Percentiles rank a stretch among this genome's conserved stretches.
phyloP scores from a whole-genome alignment of 805 yeast genomes.

The Saccharomycopsis oosterbeekiorum region DNA sequence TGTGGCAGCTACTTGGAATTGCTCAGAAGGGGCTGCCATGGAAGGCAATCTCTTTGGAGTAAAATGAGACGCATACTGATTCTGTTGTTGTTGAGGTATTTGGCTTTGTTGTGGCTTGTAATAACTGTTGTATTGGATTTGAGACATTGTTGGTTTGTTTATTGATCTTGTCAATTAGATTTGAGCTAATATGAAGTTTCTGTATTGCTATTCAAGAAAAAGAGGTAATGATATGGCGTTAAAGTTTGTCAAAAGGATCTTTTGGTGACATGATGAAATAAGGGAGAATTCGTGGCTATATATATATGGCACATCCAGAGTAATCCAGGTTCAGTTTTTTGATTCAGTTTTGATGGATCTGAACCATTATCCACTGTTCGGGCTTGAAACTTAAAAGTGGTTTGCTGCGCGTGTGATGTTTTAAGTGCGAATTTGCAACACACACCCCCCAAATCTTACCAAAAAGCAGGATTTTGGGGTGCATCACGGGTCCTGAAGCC shows the following conservation, averaged over 20 bases:
- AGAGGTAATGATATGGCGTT: no score
- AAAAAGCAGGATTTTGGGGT: not conserved
- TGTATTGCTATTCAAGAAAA: no score
- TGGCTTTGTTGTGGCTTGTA: not conserved
- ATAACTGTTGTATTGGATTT: not conserved
- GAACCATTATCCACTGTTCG: not conserved
- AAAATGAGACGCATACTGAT: slow-evolving; percentile 12
- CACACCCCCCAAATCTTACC: not conserved
- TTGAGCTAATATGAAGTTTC: no score
- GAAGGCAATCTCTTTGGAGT: slow-evolving; percentile 17
- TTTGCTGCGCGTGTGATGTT: not conserved
- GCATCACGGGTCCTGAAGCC: not conserved
- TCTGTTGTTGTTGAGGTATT: not conserved
- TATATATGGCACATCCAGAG: not conserved
- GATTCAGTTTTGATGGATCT: not conserved
- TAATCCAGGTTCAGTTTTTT: not conserved
- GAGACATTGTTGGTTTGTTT: not conserved
- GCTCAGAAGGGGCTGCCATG: not conserved
- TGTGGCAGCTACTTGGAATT: not conserved
- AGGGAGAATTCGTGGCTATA: not conserved
- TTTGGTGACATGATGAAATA: not conserved
- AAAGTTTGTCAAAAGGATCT: no score
- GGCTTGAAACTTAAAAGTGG: not conserved
- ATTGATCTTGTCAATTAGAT: no score
- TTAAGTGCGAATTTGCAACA: not conserved